phyloP scores from a whole-genome alignment of 2,329 filamentous ascomycete genomes.

The Trichoderma cornu-damae region DNA sequence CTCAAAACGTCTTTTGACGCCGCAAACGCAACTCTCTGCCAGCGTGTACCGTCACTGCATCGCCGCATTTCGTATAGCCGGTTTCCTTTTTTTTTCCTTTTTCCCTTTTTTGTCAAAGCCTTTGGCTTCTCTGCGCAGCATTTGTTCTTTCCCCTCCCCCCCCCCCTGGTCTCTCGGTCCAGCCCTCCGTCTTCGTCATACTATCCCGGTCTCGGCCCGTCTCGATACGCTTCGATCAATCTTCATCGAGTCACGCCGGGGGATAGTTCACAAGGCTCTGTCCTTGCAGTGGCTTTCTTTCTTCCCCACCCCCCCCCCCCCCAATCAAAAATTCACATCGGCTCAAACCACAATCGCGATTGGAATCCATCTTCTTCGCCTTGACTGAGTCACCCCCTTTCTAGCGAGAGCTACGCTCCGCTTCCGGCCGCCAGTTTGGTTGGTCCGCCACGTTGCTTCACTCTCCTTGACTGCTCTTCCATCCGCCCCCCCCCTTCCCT shows the following conservation, averaged over 20 bases:
- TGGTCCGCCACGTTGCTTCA: slow-evolving; percentile 25
- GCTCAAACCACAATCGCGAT: slow-evolving; percentile 23
- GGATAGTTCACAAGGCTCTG: slow-evolving; percentile 19
- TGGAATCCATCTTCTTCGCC: slow-evolving; percentile 14
- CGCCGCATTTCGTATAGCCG: slow-evolving; percentile 4
- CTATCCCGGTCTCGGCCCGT: slow-evolving; percentile 19
- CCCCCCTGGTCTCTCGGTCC: too few relatives aligned
- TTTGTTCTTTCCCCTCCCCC: not conserved
- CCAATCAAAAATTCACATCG: slow-evolving; percentile 21
- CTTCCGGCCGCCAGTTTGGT: slow-evolving; percentile 25
- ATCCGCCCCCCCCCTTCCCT: not conserved
- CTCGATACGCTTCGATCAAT: slow-evolving; percentile 1
- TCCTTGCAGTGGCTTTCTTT: slow-evolving; percentile 22
- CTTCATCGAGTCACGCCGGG: slow-evolving; percentile 9
- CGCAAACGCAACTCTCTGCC: not conserved
- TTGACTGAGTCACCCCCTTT: slow-evolving; percentile 24
- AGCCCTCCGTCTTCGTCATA: slow-evolving; percentile 12
- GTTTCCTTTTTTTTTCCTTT: too few relatives aligned
- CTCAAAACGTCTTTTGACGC: not conserved
- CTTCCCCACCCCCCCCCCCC: too few relatives aligned
- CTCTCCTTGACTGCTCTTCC: not conserved
- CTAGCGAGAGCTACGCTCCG: slow-evolving; percentile 31
- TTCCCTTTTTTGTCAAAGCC: too few relatives aligned
- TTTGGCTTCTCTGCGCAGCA: slow-evolving; percentile 1
- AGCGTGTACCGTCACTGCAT: slow-evolving; percentile 10